A percentile compares a stretch with the other conserved stretches of the same genome.
Evolutionary conservation across 2,329 filamentous ascomycete genomes (phyloP).

Genomic region (Aureobasidium sp.): DNA sequence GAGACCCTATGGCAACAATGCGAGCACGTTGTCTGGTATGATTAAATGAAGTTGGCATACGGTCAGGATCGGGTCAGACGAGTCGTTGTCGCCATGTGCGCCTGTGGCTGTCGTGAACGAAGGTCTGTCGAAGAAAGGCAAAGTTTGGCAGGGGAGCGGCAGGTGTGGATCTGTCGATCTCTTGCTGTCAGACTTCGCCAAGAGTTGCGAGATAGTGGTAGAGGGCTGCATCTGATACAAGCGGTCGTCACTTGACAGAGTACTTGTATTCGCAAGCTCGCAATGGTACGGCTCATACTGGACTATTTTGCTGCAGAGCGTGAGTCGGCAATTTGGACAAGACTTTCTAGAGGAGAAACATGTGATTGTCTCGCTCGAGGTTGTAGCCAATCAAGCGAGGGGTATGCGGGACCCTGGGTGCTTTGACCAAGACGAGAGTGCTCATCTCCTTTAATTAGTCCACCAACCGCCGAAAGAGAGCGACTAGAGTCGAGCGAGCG

Average conservation of each 20-base stretch:
- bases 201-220: not conserved
- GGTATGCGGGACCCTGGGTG: not conserved
- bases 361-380: not conserved
- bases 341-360: not conserved
- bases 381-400: not conserved
- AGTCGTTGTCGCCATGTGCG: slow-evolving; percentile 1
- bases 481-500: not conserved
- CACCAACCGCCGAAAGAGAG: not conserved
- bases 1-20: slow-evolving; percentile 3
- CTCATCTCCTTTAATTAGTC: slow-evolving; percentile 1
- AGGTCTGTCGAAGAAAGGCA: not conserved
- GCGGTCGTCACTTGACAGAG: not conserved
- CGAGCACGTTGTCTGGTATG: not conserved
- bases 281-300: not conserved
- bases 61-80: not conserved
- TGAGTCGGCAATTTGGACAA: slow-evolving; percentile 3
- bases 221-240: slow-evolving; percentile 8
- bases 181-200: not conserved
- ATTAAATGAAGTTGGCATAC: not conserved
- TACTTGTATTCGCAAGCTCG: not conserved
- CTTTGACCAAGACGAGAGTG: not conserved
- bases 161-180: slow-evolving; percentile 2
- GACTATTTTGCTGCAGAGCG: not conserved
- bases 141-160: slow-evolving; percentile 1
- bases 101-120: not conserved